Base-by-base conservation (phyloP, 345 rosid genomes). In the Hypericum androsaemum region DNA sequence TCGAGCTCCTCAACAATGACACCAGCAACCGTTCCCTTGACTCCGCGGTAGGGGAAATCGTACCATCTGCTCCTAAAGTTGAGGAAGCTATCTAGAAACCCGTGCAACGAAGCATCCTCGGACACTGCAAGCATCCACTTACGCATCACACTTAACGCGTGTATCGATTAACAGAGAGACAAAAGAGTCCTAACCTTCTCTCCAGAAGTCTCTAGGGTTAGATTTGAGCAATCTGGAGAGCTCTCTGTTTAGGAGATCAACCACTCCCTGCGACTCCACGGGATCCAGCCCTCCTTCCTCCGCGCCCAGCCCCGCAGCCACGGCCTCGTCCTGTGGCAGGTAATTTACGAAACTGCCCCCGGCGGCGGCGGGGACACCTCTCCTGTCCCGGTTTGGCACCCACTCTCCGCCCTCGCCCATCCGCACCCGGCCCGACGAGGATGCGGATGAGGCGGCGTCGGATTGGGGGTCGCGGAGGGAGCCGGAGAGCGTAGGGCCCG, bases 321-420 rank as follows among this genome's bases (percentile, higher is more conserved):
- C 82, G 2, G 95, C 96, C 70, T 92, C 98, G 28, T 92, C 98
- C 61, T 88, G 98, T 8, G 88, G 98, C 69, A 92, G 77, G 81
- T 88, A 92, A 62, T 68, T 76, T 0, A 92, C 83, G 66, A 92
- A 92, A 53, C 59, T 74, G 2, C 88, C 88, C 44, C 50, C 42
- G 32, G 12, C 50, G 22, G 50, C 22, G 32, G n/a, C 44, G 51
- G 77, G 64, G 76, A 57, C 5, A 62, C 67, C 4, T 59, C 15
- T 41, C 54, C 39, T 13, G 43, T 22, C 49, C 50, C 56, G 66
- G 32, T 59, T 61, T 37, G 79, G 40, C 13, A 80, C 68, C 75
- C 68, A 68, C 8, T 64, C 78, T 12, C 86, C 80, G 32, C 53
- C 55, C 41, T 69, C 77, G 0, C 72, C 84, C 43, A 74, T 72